Evolutionary conservation across 257 asterid genomes (phyloP), one percentile per base, ranked within the genome.

Genomic region (Lavandula angustifolia): DNA sequence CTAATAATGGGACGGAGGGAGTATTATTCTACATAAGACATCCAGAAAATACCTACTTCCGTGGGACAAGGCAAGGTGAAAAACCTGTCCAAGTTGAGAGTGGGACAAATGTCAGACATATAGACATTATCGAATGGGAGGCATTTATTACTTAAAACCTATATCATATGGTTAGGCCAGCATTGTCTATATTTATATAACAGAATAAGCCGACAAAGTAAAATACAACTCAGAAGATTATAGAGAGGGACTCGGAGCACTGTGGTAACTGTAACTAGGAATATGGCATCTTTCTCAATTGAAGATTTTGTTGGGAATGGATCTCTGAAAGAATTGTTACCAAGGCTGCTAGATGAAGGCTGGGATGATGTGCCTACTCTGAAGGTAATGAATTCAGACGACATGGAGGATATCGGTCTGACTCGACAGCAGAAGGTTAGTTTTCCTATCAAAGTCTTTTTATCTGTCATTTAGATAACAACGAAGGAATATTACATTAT

Each of bases 301-400:
- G 95, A 89, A 68, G 90, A 87, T 54, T 89, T 87, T 63, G 81
- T 82, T 42, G 97, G 97, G 54, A 82, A 82, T 43, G 97, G 96
- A 63, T 80, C 67, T 52, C 85, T 85, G 22, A 82, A 75, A 71
- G 81, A 69, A 51, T 68, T 87, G 41, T 59, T 85, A 41, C 81
- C 85, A 43, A 83, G 73, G 83, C 82, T 89, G 73, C 43, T 85
- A 66, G 89, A 87, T 62, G 88, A 83, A 72, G 97, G 95, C 11
- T 89, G 95, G 97, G 97, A 87, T 53, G 94, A 89, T n/a, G 92
- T 89, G 9, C 95, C 95, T 5, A 81, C 97, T 47, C 60, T 89
- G 86, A 89, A 87, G 92, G 65, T 83, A 16, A 85, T 89, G 94
- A 83, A 73, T 76, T 49, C 81, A 3, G 94, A 87, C 4, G 94